Base-by-base conservation (phyloP, 768 basidiomycete species). In the Cubamyces sp. region DNA sequence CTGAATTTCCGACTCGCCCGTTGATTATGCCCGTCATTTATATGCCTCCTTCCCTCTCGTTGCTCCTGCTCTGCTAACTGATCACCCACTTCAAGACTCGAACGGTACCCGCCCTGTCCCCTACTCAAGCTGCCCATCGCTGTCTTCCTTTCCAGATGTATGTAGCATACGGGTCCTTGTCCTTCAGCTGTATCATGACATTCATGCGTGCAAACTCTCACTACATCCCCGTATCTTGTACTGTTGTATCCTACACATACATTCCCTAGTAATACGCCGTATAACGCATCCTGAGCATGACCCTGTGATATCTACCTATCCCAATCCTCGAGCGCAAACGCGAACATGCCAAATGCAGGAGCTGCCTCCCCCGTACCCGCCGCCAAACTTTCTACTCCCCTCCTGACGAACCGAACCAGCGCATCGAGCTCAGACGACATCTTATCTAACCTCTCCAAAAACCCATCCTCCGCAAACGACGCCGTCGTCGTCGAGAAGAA, bases 311-410 rank as follows among this genome's bases (percentile, higher is more conserved):
- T 11, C 61, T 70, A 77, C 61, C 68, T 64, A 73, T 91, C 90
- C 90, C 91, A 93, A 70, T 91, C 91, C 55, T 92, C 88, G 61
- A 94, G 75, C 43, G 83, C 78, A 71, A 94, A 93, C 11, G 90
- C 88, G 53, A 93, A 76, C 34, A 90, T 80, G 1, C 84, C 87
- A 70, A 91, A 92, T 1, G 86, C 78, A 28, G 85, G 72, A 14
- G 87, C 84, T 26, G 80, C 83, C 54, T 87, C 86, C 18, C 80
- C 79, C n/a, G 77, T 72, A 0, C 87, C 85, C 42, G 82, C 82
- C 14, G 87, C 87, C 23, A 92, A 75, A 66, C 78, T 84, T 71
- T 93, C 92, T 7, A 87, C 84, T 0, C 88, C 87, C 28, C 89
- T 76, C 46, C 88, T 74, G 5, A 92, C 69, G 70, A 90, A 90